Base-by-base conservation (phyloP, 1,284 basidiomycete species). In the Malassezia cuniculi region DNA sequence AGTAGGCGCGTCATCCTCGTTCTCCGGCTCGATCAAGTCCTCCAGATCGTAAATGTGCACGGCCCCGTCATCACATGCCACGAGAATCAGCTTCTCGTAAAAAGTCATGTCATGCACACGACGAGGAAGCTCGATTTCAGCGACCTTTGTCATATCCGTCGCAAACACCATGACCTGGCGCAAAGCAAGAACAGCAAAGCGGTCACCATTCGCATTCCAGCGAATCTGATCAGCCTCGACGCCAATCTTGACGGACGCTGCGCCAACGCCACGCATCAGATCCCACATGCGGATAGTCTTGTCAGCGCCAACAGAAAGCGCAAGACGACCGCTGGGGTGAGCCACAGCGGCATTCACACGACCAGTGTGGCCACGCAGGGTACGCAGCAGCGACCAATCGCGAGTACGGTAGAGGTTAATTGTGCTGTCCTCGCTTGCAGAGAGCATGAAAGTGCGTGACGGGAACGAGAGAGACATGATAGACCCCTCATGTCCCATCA, bases 201-300 rank as follows among this genome's bases (percentile, higher is more conserved):
- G 39, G 24, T 30, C 30, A 1, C 57, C 60, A 9, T 15, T n/a
- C 4, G 55, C 53, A 28, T 58, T 53, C 60, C 60, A 63, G 0
- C 36, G 18, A 6, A 61, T 52, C 20, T 46, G 29, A 30, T 59
- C 56, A 3, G 57, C 60, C 20, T 61, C 60, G 17, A 55, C 50
- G 36, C 57, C 58, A 31, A 64, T 59, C 59, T 87, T 85, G 24
- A 80, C 81, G 60, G 84, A 87, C 4, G 85, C 85, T 10, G 79
- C 78, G 2, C 84, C 84, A 62, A 82, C 81, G 1, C 87, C 90
- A 31, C 87, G 74, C 83, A 94, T 93, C 18, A 97, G 72, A 71
- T 97, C 90, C 90, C 90, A 97, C 86, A 95, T 90, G 34, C 87
- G 76, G 44, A 95, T 66, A 6, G 83, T 85, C 47, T 77, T 74